Conservation (phyloP, 164 flowering plant genomes). For the Annona cherimola region DNA sequence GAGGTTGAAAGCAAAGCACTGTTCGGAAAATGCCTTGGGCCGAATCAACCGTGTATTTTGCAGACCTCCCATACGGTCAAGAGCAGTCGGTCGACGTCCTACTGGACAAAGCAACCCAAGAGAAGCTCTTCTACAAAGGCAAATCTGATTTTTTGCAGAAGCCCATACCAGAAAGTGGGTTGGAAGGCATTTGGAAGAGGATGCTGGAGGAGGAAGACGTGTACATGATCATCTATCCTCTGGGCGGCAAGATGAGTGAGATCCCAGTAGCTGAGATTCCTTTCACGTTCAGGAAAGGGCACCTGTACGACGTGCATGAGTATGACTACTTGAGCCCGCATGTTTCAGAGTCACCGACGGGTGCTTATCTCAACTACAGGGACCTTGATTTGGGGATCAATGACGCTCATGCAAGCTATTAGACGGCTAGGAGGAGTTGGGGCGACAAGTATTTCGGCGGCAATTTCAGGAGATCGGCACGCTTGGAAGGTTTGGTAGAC, state of each 20-base stretch:
- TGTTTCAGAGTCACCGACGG: constrained; percentile 18
- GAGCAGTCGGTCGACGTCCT: constrained; percentile 14
- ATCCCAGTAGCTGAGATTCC: constrained; percentile 17
- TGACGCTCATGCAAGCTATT: constrained; percentile 6
- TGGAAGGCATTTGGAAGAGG: constrained; percentile 11
- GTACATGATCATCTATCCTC: constrained; percentile 3
- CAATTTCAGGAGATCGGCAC: constrained; percentile 28
- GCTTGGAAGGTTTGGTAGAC: constrained; percentile 23
- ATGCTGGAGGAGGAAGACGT: background rate
- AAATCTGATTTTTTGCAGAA: constrained; percentile 17
- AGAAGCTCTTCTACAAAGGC: constrained; percentile 2
- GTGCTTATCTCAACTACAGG: constrained; percentile 19
- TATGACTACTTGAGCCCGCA: constrained; percentile 14
- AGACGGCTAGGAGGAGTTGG: constrained; percentile 13
- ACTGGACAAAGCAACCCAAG: constrained; percentile 3
- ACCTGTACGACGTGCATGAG: constrained; percentile 12
- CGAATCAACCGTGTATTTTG: constrained; percentile 22
- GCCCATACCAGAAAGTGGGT: constrained; percentile 7
- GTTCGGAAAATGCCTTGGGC: constrained; percentile 37
- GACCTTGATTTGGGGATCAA: constrained; percentile 20
- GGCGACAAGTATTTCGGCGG: constrained; percentile 20
- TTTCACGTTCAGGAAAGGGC: constrained; percentile 19
- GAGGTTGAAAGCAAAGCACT: constrained; percentile 20
- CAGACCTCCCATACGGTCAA: constrained; percentile 9
- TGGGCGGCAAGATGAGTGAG: constrained; percentile 21